Evolutionary conservation across 352 stramenopile species (phyloP).

Genomic region (Phytophthora citricola): DNA sequence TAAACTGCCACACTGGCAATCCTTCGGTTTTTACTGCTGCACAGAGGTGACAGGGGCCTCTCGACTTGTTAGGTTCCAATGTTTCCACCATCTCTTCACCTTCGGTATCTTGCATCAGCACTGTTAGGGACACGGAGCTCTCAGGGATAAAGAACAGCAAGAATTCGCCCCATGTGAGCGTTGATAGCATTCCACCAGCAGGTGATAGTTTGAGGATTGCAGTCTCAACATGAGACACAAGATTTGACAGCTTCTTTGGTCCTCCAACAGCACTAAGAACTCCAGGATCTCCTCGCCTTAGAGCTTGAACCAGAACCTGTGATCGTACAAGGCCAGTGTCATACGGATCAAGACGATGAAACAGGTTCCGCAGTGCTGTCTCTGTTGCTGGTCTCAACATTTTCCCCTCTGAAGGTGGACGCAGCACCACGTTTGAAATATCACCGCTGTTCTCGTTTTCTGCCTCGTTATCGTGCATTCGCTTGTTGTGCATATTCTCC

Average conservation of each 20-base stretch:
- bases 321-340: slow-evolving; percentile 57
- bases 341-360: slow-evolving; percentile 75
- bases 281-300: slow-evolving; percentile 38
- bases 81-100: neutral
- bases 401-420: slow-evolving; percentile 21
- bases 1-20: slow-evolving; percentile 18
- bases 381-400: slow-evolving; percentile 61
- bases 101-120: slow-evolving; percentile 6
- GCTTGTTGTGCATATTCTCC: slow-evolving; percentile 29
- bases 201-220: slow-evolving; percentile 37
- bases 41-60: slow-evolving; percentile 18
- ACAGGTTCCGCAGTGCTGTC: slow-evolving; percentile 57
- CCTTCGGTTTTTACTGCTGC: slow-evolving; percentile 12
- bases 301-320: slow-evolving; percentile 40
- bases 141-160: slow-evolving; percentile 72
- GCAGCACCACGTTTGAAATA: slow-evolving; percentile 1
- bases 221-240: slow-evolving; percentile 53
- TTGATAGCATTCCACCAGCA: slow-evolving; percentile 17
- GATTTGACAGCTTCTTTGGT: slow-evolving; percentile 33
- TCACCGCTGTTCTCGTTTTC: slow-evolving; percentile 13
- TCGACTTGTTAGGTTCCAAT: neutral
- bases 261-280: slow-evolving; percentile 49
- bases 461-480: neutral
- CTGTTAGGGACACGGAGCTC: slow-evolving; percentile 26
- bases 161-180: slow-evolving; percentile 81